Percentiles rank a stretch among this genome's conserved stretches.
phyloP scores from a whole-genome alignment of 345 rosid species.

The Lagerstroemia speciosa region DNA sequence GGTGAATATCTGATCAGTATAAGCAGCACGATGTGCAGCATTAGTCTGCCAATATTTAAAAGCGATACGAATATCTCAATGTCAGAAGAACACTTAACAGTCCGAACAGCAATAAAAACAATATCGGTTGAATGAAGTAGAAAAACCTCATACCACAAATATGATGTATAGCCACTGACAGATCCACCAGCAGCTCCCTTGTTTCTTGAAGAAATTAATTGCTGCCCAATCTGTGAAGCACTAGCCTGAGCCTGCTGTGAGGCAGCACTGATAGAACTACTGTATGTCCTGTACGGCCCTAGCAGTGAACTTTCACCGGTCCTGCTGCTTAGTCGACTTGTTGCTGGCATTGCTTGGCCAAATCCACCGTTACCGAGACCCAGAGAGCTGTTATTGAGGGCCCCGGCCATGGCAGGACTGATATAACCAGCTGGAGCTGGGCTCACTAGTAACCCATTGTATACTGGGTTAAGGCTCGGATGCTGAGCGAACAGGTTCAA shows the following conservation, averaged over 20 bases:
- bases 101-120: not conserved
- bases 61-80: not conserved
- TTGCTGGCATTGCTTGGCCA: constrained; percentile 19
- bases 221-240: constrained; percentile 21
- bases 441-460: constrained; percentile 40
- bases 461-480: constrained; percentile 32
- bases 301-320: constrained; percentile 26
- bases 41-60: not conserved
- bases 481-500: constrained; percentile 27
- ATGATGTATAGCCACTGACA: constrained; percentile 28
- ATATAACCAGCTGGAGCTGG: constrained; percentile 21
- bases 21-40: not conserved
- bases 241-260: constrained; percentile 26
- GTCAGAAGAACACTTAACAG: not conserved
- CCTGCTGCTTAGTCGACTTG: constrained; percentile 19
- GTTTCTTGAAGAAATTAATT: constrained; percentile 20
- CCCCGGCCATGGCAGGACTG: constrained; percentile 31
- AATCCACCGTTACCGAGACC: constrained; percentile 20
- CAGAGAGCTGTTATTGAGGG: constrained; percentile 14
- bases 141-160: constrained; percentile 38
- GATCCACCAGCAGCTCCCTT: constrained; percentile 24
- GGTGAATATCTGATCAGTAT: not conserved
- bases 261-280: constrained; percentile 21
- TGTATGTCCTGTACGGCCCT: constrained; percentile 47
- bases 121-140: constrained; percentile 4